These are phyloP conservation scores for Plasmodium fragile DNA, from an alignment of 169 alveolate species.

Conservation along the genomic window DNA sequence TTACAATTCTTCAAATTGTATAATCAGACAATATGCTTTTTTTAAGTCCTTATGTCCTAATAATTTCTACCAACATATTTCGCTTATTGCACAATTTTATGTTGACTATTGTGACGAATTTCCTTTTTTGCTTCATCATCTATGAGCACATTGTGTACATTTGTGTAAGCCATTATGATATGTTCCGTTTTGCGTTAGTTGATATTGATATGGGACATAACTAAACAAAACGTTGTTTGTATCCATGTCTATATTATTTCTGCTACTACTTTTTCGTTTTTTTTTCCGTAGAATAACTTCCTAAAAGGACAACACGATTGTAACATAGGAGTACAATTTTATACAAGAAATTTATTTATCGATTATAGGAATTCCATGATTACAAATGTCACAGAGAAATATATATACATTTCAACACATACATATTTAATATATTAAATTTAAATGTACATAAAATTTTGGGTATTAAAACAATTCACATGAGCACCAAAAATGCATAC, in stretches of 20 bases:
- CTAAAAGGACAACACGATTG: background rate
- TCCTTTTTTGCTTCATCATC: background rate
- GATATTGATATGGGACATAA: background rate
- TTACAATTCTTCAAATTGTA: background rate
- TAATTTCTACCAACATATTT: background rate
- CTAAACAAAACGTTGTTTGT: background rate
- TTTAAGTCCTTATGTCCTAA: background rate
- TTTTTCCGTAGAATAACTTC: background rate
- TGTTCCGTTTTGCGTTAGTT: background rate
- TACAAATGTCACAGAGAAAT: background rate
- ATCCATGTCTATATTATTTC: background rate
- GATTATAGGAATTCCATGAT: background rate
- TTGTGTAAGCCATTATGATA: background rate
- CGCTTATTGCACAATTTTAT: background rate
- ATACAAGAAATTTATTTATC: background rate
- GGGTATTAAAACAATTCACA: background rate
- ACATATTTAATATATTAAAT: background rate
- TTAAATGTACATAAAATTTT: background rate
- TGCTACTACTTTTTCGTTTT: background rate
- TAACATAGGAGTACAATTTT: background rate
- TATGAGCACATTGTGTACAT: background rate
- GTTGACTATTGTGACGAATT: background rate
- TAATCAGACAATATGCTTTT: background rate
- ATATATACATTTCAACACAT: background rate
- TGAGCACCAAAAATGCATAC: background rate